Conservation (phyloP, 306 rosid species). For the Malus sieversii region DNA sequence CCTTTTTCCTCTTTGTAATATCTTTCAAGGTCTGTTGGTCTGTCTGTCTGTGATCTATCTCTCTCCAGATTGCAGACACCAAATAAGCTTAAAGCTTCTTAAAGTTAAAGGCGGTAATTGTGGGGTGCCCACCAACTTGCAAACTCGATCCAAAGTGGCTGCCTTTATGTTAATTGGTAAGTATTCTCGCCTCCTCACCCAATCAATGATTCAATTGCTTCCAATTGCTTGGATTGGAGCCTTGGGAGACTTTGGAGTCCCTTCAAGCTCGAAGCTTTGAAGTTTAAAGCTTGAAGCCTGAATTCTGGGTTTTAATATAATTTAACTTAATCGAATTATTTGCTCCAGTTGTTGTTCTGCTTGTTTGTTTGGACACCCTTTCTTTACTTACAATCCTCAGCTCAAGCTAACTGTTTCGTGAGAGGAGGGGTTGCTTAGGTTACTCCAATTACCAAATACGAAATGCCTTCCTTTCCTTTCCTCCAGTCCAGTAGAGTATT, state of each 20-base stretch:
- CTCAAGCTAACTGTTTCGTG: slow-evolving; percentile 27
- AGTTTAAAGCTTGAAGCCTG: neutral
- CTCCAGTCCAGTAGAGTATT: neutral
- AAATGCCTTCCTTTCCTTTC: neutral
- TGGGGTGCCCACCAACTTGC: neutral
- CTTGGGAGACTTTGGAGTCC: neutral
- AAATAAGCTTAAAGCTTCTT: neutral
- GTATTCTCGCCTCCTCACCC: neutral
- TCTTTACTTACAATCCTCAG: slow-evolving; percentile 44
- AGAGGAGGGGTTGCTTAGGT: neutral
- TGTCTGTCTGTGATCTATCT: neutral
- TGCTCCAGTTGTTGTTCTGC: slow-evolving; percentile 31
- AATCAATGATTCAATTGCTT: neutral
- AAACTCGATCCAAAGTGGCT: neutral
- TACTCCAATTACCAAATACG: slow-evolving; percentile 7
- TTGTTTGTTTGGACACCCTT: slow-evolving; percentile 32
- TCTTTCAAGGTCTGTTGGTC: too few relatives aligned
- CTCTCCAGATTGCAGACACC: neutral
- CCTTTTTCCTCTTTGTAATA: neutral
- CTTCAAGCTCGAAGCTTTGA: neutral
- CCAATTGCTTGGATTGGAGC: neutral
- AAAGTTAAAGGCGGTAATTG: neutral
- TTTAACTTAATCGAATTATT: neutral
- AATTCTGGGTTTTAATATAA: neutral
- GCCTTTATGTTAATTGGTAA: neutral